Conservation (phyloP, 2,329 filamentous ascomycete species). For the Dendrostoma leiphaemia region DNA sequence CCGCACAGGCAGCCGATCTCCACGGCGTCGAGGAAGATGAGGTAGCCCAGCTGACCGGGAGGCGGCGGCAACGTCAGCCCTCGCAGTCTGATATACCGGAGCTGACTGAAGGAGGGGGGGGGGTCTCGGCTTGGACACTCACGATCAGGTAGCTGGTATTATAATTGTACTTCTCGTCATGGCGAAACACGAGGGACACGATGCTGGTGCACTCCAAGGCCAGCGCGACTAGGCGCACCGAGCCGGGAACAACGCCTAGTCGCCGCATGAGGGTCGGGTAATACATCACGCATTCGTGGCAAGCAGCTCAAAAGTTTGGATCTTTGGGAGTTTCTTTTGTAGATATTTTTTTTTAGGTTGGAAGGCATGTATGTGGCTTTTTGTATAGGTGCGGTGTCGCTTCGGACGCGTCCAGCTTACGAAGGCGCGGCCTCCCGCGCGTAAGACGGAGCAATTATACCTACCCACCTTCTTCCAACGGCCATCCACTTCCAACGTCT, state of each 20-base stretch:
- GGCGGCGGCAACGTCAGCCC: too few relatives aligned
- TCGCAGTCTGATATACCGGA: too few relatives aligned
- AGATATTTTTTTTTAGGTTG: too few relatives aligned
- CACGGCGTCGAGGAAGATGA: conserved; percentile 8
- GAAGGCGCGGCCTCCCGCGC: neutral
- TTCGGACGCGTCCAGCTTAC: neutral
- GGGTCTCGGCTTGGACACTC: neutral
- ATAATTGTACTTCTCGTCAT: neutral
- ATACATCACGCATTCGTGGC: neutral
- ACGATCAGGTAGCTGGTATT: conserved; percentile 17
- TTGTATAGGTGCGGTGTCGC: neutral
- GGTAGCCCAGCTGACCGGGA: conserved; percentile 7
- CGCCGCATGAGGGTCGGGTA: conserved; percentile 4
- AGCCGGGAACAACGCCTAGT: conserved; percentile 4
- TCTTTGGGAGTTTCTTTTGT: too few relatives aligned
- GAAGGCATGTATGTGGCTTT: neutral
- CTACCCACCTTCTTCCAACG: neutral
- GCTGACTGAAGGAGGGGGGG: too few relatives aligned
- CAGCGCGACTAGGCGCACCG: conserved; percentile 6
- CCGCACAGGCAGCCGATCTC: conserved; percentile 14
- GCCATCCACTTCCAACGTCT: too few relatives aligned
- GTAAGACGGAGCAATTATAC: conserved; percentile 8
- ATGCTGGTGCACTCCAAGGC: conserved; percentile 10
- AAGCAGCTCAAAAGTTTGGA: too few relatives aligned
- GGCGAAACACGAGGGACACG: neutral